These are phyloP conservation scores for Phaeosphaeria sp. DNA, from an alignment of 2,329 filamentous ascomycete genomes.

Conservation along the genomic window DNA sequence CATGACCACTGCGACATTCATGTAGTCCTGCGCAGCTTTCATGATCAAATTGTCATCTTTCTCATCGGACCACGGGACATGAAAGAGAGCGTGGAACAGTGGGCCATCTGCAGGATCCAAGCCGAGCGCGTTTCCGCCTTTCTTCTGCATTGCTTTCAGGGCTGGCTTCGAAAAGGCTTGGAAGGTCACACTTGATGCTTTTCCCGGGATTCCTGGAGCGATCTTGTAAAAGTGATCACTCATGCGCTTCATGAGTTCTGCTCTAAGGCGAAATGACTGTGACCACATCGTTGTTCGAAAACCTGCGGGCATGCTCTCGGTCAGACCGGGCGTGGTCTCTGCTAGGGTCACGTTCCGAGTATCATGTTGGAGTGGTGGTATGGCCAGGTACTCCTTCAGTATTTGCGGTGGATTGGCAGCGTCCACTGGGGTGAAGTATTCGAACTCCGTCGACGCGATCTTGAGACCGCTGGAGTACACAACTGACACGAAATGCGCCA, in stretches of 20 bases:
- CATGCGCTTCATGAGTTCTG: conserved; percentile 21
- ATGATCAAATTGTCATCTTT: conserved; percentile 28
- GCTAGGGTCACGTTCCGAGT: conserved; percentile 24
- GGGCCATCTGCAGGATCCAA: conserved; percentile 19
- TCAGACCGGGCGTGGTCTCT: conserved; percentile 17
- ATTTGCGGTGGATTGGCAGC: conserved; percentile 20
- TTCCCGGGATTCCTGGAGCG: conserved; percentile 17
- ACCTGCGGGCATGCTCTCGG: conserved; percentile 15
- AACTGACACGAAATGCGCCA: conserved; percentile 30
- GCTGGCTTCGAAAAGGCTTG: conserved; percentile 30
- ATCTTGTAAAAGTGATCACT: conserved; percentile 22
- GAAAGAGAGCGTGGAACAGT: conserved; percentile 22
- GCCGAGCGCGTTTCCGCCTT: conserved; percentile 35
- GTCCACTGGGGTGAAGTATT: conserved; percentile 26
- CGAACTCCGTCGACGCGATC: conserved; percentile 20
- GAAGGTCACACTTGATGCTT: conserved; percentile 15
- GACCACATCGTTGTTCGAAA: conserved; percentile 36
- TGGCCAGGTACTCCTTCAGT: conserved; percentile 26
- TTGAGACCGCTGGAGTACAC: conserved; percentile 12
- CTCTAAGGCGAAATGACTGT: conserved; percentile 31
- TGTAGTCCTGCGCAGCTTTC: conserved; percentile 19
- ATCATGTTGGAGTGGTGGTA: conserved; percentile 21
- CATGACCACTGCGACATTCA: not conserved
- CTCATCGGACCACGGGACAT: conserved; percentile 24
- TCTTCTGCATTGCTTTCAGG: conserved; percentile 26